These are phyloP conservation scores for Lentinula guzmanii DNA, from an alignment of 768 basidiomycete species.

Conservation along the genomic window DNA sequence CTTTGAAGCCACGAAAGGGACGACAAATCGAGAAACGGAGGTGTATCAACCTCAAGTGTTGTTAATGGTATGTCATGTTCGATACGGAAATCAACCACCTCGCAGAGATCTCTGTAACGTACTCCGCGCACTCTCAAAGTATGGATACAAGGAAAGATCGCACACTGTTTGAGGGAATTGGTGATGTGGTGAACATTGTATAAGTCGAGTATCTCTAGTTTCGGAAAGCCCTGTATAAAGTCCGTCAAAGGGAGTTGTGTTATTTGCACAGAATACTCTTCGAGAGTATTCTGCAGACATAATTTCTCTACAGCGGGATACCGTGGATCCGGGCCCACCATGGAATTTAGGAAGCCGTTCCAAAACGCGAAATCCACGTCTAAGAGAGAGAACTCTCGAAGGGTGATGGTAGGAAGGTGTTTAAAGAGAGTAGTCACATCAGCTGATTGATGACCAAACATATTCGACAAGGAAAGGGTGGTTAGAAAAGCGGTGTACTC, in stretches of 20 bases:
- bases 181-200: neutral
- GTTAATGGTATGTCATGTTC: neutral
- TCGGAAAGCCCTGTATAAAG: neutral
- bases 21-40: neutral
- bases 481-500: slow-evolving; percentile 1
- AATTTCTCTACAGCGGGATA: neutral
- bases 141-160: neutral
- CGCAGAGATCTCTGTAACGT: neutral
- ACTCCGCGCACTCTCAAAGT: neutral
- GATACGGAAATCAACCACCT: neutral
- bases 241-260: neutral
- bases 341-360: neutral
- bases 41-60: neutral
- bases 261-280: neutral
- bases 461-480: neutral
- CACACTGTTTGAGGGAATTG: neutral
- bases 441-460: neutral
- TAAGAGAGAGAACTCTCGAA: neutral
- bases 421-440: neutral
- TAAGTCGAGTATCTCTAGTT: neutral
- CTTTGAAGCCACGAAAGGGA: neutral
- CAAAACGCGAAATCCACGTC: slow-evolving; percentile 1
- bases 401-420: neutral
- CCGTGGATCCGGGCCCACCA: neutral
- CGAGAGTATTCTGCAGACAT: neutral